Base-by-base conservation (phyloP, 2,329 filamentous ascomycete genomes). In the Exophiala spinifera region DNA sequence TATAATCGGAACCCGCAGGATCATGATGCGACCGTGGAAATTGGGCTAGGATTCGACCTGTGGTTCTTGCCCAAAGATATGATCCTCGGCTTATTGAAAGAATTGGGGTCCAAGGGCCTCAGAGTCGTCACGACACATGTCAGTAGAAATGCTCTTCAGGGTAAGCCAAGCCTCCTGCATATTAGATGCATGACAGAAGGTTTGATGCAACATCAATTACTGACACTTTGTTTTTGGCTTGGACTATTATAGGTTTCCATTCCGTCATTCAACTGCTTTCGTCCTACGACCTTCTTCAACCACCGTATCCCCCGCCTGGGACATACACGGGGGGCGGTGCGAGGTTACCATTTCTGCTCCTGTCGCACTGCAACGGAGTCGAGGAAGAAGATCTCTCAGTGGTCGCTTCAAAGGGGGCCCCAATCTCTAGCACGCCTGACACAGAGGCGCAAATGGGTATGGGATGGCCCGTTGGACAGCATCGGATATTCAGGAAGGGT, bases 391-490 rank as follows among this genome's bases (percentile, higher is more conserved):
- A 69, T 17, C 49, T 59, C 3, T 23, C 61, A 8, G 59, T 61
- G 4, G 53, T 69, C 14, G 52, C 52, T 4, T 21, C 62, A 14
- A 50, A 51, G 2, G 52, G 56, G 1, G 54, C 61, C 0, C 63
- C 56, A 31, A 63, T 79, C 14, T 75, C 74, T 2, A 69, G 66
- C 14, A 80, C 78, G 0, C 77, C 78, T 0, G 74, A 73, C n/a
- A 76, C 76, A 0, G 78, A 81, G 60, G 62, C 78, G 8, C 76
- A 80, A 56, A 79, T 79, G 76, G 72, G 69, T 0, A 66, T 70
- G 56, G 69, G 70, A 0, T 47, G 63, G 3, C 70, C 72, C 0
- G 67, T 75, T 2, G 70, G 70, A 33, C 66, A 69, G 23, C 58
- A 59, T 14, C 34, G 47, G 17, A 21, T 7, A 15, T 10, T 14